These are phyloP conservation scores for Schoenoplectus triqueter DNA, from an alignment of 202 grass and related monocot species.

Conservation along the genomic window DNA sequence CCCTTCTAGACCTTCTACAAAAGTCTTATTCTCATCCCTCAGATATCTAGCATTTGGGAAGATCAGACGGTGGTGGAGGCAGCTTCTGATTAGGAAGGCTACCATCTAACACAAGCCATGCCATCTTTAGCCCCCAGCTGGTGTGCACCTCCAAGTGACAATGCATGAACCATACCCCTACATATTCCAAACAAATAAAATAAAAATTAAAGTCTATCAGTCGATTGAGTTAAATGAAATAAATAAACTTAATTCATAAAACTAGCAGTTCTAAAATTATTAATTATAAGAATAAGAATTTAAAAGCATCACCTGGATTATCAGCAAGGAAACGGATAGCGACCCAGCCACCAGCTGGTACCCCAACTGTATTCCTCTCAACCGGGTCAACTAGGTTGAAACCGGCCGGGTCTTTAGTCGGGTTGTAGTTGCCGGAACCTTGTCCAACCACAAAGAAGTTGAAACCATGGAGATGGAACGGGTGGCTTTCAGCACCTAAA, in stretches of 20 bases:
- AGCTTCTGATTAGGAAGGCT: slow-evolving; percentile 64
- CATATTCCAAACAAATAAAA: neutral
- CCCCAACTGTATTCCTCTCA: slow-evolving; percentile 79
- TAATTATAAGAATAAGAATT: neutral
- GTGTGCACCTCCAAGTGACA: slow-evolving; percentile 78
- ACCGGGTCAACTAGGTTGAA: slow-evolving; percentile 81
- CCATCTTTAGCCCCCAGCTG: slow-evolving; percentile 87
- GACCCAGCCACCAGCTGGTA: slow-evolving; percentile 73
- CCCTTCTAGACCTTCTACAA: slow-evolving; percentile 12
- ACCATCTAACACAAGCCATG: slow-evolving; percentile 80
- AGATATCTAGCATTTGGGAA: slow-evolving; percentile 62
- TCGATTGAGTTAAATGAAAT: neutral
- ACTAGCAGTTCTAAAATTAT: neutral
- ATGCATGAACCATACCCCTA: slow-evolving; percentile 90
- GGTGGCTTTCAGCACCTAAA: slow-evolving; percentile 81
- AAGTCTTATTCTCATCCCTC: neutral
- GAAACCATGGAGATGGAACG: slow-evolving; percentile 80
- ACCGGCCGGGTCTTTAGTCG: slow-evolving; percentile 41
- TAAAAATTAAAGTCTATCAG: neutral
- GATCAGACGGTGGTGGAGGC: slow-evolving; percentile 70
- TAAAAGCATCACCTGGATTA: slow-evolving; percentile 61
- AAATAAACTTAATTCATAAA: neutral
- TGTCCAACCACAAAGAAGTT: slow-evolving; percentile 72
- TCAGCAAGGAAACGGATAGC: slow-evolving; percentile 74
- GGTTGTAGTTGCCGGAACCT: slow-evolving; percentile 72